Conservation (phyloP, 306 rosid species). For the Chamaecrista fasciculata region DNA sequence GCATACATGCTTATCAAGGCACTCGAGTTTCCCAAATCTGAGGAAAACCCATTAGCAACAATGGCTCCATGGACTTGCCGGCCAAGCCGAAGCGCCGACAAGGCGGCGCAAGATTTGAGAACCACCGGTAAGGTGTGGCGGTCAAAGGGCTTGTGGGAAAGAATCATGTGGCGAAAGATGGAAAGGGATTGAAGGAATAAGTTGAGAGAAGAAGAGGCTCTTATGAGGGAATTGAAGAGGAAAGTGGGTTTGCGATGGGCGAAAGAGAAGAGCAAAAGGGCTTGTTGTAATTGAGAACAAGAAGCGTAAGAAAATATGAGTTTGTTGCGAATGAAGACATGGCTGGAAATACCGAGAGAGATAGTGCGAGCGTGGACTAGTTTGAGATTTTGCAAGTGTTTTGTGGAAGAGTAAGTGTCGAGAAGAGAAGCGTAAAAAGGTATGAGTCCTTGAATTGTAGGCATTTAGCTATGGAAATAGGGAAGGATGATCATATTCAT, state of each 20-base stretch:
- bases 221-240: constrained; percentile 62
- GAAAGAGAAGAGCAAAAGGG: constrained; percentile 53
- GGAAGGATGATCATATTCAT: neutral
- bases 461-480: constrained; percentile 3
- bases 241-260: constrained; percentile 59
- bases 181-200: constrained; percentile 51
- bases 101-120: constrained; percentile 55
- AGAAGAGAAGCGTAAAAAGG: constrained; percentile 47
- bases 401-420: constrained; percentile 41
- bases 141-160: constrained; percentile 41
- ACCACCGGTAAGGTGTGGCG: constrained; percentile 51
- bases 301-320: constrained; percentile 61
- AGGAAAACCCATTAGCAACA: constrained; percentile 50
- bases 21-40: constrained; percentile 50
- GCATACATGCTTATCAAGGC: constrained; percentile 63
- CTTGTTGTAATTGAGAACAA: constrained; percentile 49
- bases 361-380: constrained; percentile 52
- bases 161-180: constrained; percentile 45
- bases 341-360: constrained; percentile 39
- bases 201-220: constrained; percentile 51
- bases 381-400: constrained; percentile 39
- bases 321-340: constrained; percentile 56
- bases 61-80: constrained; percentile 58
- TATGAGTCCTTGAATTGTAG: constrained; percentile 23
- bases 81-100: constrained; percentile 48